Base-by-base conservation (phyloP, 2,329 filamentous ascomycete genomes). In the Aspergillus sp. region DNA sequence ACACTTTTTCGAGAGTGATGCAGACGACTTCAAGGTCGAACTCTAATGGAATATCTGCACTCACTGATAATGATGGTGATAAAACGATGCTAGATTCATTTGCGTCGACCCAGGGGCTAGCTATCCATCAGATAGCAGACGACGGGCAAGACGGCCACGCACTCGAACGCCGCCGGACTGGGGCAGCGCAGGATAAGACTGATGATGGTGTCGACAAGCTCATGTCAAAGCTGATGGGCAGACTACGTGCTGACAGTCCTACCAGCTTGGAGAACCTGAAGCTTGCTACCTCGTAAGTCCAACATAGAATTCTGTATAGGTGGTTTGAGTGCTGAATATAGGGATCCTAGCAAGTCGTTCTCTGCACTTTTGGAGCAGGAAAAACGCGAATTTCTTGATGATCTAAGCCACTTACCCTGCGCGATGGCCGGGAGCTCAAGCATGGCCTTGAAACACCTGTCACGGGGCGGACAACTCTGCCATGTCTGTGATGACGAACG, bases 381-480 rank as follows among this genome's bases (percentile, higher is more conserved):
- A 25, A 83, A 85, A 69, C 86, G 83, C 66, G 79, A 80, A 38
- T 75, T 82, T 8, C 76, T 91, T 46, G 78, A 85, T 43, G 72
- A 83, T 11, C 71, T 92, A 15, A 85, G 87, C 3, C 82, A 81
- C 53, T 72, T 87, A 52, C 79, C 84, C 19, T 91, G 89, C 71
- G 83, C 83, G 17, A 77, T 80, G 15, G 82, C 85, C 59, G 77
- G 79, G 34, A 82, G 78, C 7, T 72, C 88, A 51, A 66, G 49
- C 43, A 69, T 72, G 61, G 50, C 71, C 46, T 64, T 71, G 69
- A 64, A 67, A 15, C 68, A 71, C 30, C 68, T 60, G 38, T 61
- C 54, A 52, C 68, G 58, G 57, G 62, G 64, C n/a, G 38, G 67
- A 48, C 62, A 80, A 66, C 65, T 69, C 46, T 81, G 75, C 62